These are phyloP conservation scores for Yamadazyma jaroonii DNA, from an alignment of 1,139 yeast species.

Conservation along the genomic window DNA sequence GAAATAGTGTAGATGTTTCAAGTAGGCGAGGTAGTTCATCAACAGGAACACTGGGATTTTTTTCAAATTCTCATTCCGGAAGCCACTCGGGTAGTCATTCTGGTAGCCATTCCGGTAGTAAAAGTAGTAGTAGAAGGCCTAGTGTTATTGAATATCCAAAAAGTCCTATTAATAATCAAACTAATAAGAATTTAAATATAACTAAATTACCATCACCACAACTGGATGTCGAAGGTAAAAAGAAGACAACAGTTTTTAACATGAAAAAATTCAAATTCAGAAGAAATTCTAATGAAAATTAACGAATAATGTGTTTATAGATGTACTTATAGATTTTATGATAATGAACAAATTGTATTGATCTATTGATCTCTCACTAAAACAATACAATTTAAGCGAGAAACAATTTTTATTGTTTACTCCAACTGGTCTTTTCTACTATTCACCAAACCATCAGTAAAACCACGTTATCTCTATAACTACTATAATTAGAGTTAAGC, in stretches of 20 bases:
- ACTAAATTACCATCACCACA: slow-evolving; percentile 17
- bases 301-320: not conserved
- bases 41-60: slow-evolving; percentile 3
- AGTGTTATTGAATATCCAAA: slow-evolving; percentile 14
- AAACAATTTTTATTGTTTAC: no score
- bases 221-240: slow-evolving; percentile 14
- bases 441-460: no score
- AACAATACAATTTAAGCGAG: no score
- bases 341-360: slow-evolving; percentile 1
- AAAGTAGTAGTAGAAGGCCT: slow-evolving; percentile 4
- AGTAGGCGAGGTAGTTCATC: slow-evolving; percentile 11
- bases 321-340: slow-evolving; percentile 3
- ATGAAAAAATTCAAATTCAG: slow-evolving; percentile 26
- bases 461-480: not conserved
- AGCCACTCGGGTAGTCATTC: not conserved
- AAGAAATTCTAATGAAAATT: slow-evolving; percentile 21
- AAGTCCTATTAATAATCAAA: slow-evolving; percentile 14
- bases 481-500: no score
- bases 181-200: slow-evolving; percentile 4
- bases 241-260: slow-evolving; percentile 14
- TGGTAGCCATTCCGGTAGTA: slow-evolving; percentile 1
- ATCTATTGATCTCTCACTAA: no score
- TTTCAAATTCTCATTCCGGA: not conserved
- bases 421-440: no score
- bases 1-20: slow-evolving; percentile 8